Evolutionary conservation across 345 rosid genomes (phyloP).

Genomic region (Erucastrum elatum): DNA sequence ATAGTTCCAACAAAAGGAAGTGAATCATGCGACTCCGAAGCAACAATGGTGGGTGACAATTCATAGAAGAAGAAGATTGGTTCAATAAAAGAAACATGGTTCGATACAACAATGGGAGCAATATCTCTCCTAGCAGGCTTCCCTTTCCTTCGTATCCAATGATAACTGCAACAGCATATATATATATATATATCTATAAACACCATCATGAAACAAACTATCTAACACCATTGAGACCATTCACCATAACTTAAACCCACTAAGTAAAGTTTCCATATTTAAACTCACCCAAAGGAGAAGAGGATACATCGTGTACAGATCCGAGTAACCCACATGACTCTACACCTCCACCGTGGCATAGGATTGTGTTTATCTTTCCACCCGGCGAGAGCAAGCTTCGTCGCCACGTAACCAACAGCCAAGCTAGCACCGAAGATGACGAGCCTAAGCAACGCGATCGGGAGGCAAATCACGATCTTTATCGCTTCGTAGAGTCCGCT

Average conservation of each 20-base stretch:
- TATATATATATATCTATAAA: neutral
- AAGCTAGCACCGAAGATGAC: conserved; percentile 66
- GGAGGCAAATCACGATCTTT: conserved; percentile 71
- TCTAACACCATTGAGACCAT: neutral
- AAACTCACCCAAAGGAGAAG: conserved; percentile 84
- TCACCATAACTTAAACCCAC: too few species aligned
- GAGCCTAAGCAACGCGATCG: conserved; percentile 60
- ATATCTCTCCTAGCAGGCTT: conserved; percentile 80
- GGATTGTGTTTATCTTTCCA: conserved; percentile 90
- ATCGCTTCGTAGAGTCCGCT: conserved; percentile 69
- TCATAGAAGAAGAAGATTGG: conserved; percentile 95
- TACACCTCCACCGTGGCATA: conserved; percentile 88
- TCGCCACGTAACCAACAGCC: conserved; percentile 67
- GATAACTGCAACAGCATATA: conserved; percentile 87
- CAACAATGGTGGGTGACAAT: conserved; percentile 90
- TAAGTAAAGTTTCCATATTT: neutral
- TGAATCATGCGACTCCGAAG: conserved; percentile 88
- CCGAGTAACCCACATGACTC: conserved; percentile 93
- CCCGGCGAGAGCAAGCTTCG: conserved; percentile 68
- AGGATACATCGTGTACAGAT: conserved; percentile 69
- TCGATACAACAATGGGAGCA: conserved; percentile 90
- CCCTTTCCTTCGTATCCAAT: conserved; percentile 90
- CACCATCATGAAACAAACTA: neutral
- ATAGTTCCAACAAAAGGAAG: conserved; percentile 96
- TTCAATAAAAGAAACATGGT: conserved; percentile 85